phyloP scores from a whole-genome alignment of 331 rosid species.

The Rosa hybrid region DNA sequence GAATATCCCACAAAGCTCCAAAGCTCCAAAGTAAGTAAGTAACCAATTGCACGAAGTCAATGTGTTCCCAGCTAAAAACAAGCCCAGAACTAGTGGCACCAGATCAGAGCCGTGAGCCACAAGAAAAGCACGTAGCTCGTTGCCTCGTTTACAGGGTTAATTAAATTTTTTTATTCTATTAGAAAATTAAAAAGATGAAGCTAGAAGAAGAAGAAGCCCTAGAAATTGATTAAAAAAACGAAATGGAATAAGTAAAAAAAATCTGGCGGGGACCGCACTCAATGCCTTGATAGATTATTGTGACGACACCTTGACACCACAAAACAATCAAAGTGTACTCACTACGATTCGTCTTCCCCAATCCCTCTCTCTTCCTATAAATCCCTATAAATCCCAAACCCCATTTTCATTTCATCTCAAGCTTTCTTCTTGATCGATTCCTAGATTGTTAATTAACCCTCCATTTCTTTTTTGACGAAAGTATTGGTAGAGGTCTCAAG shows the following conservation, averaged over 20 bases:
- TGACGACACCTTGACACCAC: conserved; percentile 55
- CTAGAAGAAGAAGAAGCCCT: neutral
- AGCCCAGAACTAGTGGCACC: conserved; percentile 4
- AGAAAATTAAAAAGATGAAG: neutral
- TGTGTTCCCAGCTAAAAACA: conserved; percentile 8
- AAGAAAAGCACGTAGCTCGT: conserved; percentile 6
- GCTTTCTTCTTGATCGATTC: neutral
- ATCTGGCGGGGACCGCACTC: conserved; percentile 58
- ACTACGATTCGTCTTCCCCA: conserved; percentile 38
- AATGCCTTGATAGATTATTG: conserved; percentile 31
- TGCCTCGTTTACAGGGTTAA: neutral
- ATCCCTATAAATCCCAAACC: conserved; percentile 34
- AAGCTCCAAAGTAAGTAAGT: neutral
- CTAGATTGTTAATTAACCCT: neutral
- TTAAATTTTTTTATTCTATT: neutral
- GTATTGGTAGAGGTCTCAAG: neutral
- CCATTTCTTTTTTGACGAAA: neutral
- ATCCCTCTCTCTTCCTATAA: conserved; percentile 25
- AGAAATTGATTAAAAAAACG: neutral
- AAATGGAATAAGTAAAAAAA: neutral
- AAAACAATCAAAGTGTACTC: conserved; percentile 42
- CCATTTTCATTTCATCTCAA: neutral
- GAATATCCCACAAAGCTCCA: conserved; percentile 5
- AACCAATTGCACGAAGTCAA: conserved; percentile 13
- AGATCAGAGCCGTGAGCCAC: conserved; percentile 8